Evolutionary conservation across 225 moss, liverwort and hornwort species (phyloP).

Genomic region (Polytrichum commune): DNA sequence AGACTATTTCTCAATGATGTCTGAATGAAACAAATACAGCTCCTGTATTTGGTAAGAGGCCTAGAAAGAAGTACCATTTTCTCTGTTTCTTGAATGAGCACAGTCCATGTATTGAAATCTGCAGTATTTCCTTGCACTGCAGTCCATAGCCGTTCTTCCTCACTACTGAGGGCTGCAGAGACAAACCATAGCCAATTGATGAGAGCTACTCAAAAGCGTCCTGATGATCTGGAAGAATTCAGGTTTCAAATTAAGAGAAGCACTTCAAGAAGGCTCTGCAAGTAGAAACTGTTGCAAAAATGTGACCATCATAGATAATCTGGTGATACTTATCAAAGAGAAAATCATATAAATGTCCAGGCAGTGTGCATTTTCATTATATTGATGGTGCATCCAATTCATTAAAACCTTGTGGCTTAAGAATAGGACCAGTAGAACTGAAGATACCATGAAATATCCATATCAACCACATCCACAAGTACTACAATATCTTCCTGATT

Average conservation of each 20-base stretch:
- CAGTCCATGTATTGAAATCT: constrained; percentile 93
- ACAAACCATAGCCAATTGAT: neutral
- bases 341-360: neutral
- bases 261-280: neutral
- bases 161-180: constrained; percentile 60
- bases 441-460: no score
- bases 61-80: constrained; percentile 45
- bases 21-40: no score
- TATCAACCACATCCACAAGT: no score
- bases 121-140: constrained; percentile 76
- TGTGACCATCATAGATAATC: neutral
- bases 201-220: neutral
- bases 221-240: neutral
- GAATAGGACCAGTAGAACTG: no score
- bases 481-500: no score
- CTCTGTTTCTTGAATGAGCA: constrained; percentile 88
- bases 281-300: neutral
- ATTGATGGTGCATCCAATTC: no score
- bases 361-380: no score
- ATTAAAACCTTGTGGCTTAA: no score
- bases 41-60: no score
- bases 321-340: neutral
- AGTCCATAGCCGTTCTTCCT: constrained; percentile 86
- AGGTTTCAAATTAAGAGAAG: neutral
- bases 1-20: no score